Percentiles rank a stretch among this genome's conserved stretches.
phyloP scores from a whole-genome alignment of 129 eudicot species.

The Centrapalus pauciflorus region DNA sequence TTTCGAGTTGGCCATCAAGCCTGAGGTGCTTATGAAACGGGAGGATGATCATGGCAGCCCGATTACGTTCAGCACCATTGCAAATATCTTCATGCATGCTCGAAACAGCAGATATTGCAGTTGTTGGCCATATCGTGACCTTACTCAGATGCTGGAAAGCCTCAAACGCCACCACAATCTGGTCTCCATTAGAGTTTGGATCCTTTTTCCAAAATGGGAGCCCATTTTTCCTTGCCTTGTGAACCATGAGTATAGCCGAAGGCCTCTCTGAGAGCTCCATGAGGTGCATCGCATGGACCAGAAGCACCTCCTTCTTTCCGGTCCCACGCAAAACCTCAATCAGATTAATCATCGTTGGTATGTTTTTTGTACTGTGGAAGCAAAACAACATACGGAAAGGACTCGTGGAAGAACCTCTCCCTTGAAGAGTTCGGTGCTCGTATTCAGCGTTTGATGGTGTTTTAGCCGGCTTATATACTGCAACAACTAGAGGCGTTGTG shows the following conservation, averaged over 20 bases:
- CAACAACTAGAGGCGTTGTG: slow-evolving; percentile 71
- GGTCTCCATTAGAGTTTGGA: slow-evolving; percentile 36
- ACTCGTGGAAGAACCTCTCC: slow-evolving; percentile 35
- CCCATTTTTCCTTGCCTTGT: slow-evolving; percentile 71
- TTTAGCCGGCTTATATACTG: slow-evolving; percentile 70
- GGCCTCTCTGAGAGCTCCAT: slow-evolving; percentile 86
- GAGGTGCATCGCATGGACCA: slow-evolving; percentile 86
- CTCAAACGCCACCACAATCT: slow-evolving; percentile 72
- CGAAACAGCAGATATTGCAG: slow-evolving; percentile 57
- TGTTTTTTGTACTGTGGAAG: slow-evolving; percentile 58
- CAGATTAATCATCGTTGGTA: slow-evolving; percentile 67
- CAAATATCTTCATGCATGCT: slow-evolving; percentile 76
- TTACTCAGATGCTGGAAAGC: slow-evolving; percentile 54
- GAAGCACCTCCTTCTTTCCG: slow-evolving; percentile 52
- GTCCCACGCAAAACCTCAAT: slow-evolving; percentile 80
- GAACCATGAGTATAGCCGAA: slow-evolving; percentile 80
- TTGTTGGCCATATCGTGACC: slow-evolving; percentile 63
- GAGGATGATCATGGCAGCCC: slow-evolving; percentile 64
- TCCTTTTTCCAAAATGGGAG: slow-evolving; percentile 75
- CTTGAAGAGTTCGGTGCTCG: slow-evolving; percentile 53
- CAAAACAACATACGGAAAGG: slow-evolving; percentile 64
- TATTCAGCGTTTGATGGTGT: slow-evolving; percentile 34
- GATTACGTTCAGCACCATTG: slow-evolving; percentile 51
- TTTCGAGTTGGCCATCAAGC: slow-evolving; percentile 67
- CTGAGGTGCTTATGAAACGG: slow-evolving; percentile 77